phyloP scores from a whole-genome alignment of 1,284 basidiomycete species.

The Apiotrichum laibachii region DNA sequence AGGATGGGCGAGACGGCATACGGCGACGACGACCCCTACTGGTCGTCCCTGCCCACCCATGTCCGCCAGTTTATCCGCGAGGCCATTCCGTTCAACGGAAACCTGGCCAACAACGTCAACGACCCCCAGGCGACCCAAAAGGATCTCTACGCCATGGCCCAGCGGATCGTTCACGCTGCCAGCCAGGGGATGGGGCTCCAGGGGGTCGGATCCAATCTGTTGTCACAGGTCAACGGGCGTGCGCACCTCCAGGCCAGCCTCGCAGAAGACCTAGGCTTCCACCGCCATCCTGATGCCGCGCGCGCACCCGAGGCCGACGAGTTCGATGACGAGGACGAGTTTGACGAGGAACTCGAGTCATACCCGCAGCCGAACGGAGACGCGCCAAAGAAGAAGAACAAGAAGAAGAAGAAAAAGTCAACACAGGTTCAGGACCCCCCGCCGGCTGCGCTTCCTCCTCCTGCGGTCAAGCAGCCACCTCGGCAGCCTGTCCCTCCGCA shows the following conservation, averaged over 20 bases:
- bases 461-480: conserved; percentile 38
- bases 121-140: conserved; percentile 40
- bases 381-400: conserved; percentile 54
- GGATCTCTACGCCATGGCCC: conserved; percentile 65
- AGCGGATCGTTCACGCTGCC: conserved; percentile 59
- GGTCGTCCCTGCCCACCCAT: conserved; percentile 59
- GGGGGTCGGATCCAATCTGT: conserved; percentile 43
- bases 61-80: conserved; percentile 59
- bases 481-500: conserved; percentile 41
- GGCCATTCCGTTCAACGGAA: conserved; percentile 54
- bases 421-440: conserved; percentile 32
- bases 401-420: conserved; percentile 59
- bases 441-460: conserved; percentile 47
- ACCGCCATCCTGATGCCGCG: conserved; percentile 52
- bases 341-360: conserved; percentile 36
- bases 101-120: conserved; percentile 29
- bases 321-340: conserved; percentile 52
- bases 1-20: conserved; percentile 52
- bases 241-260: conserved; percentile 36
- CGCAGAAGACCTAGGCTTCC: conserved; percentile 56
- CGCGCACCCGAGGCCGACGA: conserved; percentile 46
- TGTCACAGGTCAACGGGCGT: conserved; percentile 34
- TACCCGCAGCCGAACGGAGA: conserved; percentile 40
- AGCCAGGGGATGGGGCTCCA: conserved; percentile 56
- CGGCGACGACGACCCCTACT: conserved; percentile 59